These are phyloP conservation scores for Platanthera zijinensis DNA, from an alignment of 106 monocot species.

Conservation along the genomic window DNA sequence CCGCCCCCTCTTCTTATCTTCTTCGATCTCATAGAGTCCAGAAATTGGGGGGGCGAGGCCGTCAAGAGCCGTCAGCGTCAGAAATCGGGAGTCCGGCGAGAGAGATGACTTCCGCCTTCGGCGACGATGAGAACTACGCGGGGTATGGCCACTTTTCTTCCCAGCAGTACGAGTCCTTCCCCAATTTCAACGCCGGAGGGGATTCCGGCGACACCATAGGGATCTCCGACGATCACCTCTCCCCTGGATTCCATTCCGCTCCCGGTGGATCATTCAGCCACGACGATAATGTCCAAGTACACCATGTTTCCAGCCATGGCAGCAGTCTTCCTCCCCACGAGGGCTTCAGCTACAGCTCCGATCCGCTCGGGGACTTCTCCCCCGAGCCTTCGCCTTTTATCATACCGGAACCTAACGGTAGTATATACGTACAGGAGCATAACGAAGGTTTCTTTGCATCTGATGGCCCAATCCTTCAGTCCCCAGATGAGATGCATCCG, in stretches of 20 bases:
- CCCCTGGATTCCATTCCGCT: neutral
- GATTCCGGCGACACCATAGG: conserved; percentile 9
- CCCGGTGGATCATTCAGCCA: neutral
- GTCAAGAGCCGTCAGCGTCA: too few relatives aligned
- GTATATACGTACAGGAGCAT: conserved; percentile 4
- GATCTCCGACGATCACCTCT: conserved; percentile 8
- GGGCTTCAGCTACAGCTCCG: conserved; percentile 18
- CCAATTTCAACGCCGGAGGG: conserved; percentile 10
- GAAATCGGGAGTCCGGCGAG: too few relatives aligned
- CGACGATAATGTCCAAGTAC: neutral
- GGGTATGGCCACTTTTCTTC: conserved; percentile 7
- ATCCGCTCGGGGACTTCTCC: conserved; percentile 7
- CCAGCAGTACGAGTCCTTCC: conserved; percentile 15
- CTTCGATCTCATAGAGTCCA: too few relatives aligned
- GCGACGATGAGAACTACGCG: conserved; percentile 10
- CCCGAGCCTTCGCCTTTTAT: conserved; percentile 14
- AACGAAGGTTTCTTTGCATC: conserved; percentile 7
- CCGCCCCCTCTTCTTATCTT: too few relatives aligned
- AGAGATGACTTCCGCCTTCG: conserved; percentile 13
- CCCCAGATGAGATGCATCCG: conserved; percentile 22
- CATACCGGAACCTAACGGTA: conserved; percentile 14
- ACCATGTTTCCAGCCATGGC: conserved; percentile 3
- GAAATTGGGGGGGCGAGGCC: too few relatives aligned
- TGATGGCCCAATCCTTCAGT: conserved; percentile 16
- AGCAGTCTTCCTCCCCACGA: conserved; percentile 13